Base-by-base conservation (phyloP, 306 rosid species). In the Rosa rugosa region DNA sequence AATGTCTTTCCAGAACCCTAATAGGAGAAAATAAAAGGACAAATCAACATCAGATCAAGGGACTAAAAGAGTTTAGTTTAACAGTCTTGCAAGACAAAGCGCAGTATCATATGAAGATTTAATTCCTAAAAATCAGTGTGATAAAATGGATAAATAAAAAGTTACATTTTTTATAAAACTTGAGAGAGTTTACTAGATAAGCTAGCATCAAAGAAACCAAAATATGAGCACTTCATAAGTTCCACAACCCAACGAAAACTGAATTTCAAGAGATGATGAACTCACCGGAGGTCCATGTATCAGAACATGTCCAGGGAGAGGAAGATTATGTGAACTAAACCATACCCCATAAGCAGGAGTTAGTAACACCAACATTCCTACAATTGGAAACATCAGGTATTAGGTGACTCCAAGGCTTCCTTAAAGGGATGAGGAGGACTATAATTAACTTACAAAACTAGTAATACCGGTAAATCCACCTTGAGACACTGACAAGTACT, bases 1-100 rank as follows among this genome's bases (percentile, higher is more conserved):
- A 83, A 83, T 65, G 97, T 91, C 87, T 94, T 94, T 83, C 99
- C 99, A 65, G 99, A 92, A 80, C 99, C 99, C 99, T 94, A 84
- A 64, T 53, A 85, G 74, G 41, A 73, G 59, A 34, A 44, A 46
- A 8, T 8, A 38, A 4, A 22, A 70, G 12, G 18, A 53, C 38
- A 47, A 42, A 14, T n/a, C 22, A 49, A 46, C 67, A 59, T 56
- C 78, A 65, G 8, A 78, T 54, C n/a, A 56, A 41, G 27, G 59
- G 16, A 14, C 8, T 1, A 73, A 6, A n/a, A 41, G 6, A 31
- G 20, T 6, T 5, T 8, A 45, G 69, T 11, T 46, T 27, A 41
- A 25, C 25, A 77, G n/a, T 17, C 6, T 14, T 34, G n/a, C 40
- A 18, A n/a, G 9, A 59, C 1, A 57, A 46, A 78, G n/a, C 3